Evolutionary conservation across 805 yeast species (phyloP).

Genomic region (Cyberlindnera mycetangii): DNA sequence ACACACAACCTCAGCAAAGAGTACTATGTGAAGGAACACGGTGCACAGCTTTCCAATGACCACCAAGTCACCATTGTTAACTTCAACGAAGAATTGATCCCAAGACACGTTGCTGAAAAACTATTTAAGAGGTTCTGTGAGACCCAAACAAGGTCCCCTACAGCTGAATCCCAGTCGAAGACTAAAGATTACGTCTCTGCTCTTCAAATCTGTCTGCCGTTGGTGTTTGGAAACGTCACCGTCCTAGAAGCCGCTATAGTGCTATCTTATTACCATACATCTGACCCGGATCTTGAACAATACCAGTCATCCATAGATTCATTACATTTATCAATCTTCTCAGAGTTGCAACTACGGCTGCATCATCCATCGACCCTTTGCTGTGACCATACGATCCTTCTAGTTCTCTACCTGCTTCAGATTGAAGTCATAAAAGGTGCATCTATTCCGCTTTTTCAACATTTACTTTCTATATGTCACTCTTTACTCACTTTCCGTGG

Average conservation of each 20-base stretch:
- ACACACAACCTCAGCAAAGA: constrained; percentile 1
- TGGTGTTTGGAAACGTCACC: constrained; percentile 11
- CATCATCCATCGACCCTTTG: constrained; percentile 2
- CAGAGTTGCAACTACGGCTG: constrained; percentile 7
- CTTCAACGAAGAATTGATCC: constrained; percentile 1
- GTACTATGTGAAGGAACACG: constrained; percentile 7
- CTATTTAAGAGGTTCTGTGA: constrained; percentile 6
- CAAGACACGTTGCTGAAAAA: constrained; percentile 1
- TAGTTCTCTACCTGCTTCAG: constrained; percentile 5
- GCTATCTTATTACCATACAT: constrained; percentile 2
- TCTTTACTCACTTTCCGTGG: constrained; percentile 7
- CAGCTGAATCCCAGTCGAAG: too few relatives aligned
- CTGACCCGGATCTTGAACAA: not conserved
- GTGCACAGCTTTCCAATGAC: constrained; percentile 4
- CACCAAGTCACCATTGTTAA: constrained; percentile 5
- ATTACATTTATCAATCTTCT: constrained; percentile 4
- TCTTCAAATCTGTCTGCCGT: constrained; percentile 10
- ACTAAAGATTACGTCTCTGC: constrained; percentile 5
- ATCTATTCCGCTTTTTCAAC: constrained; percentile 3
- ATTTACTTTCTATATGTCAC: not conserved
- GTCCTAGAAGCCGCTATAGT: constrained; percentile 7
- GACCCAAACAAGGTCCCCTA: not conserved
- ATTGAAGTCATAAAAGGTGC: constrained; percentile 11
- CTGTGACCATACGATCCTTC: constrained; percentile 13
- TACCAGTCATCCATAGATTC: not conserved